Evolutionary conservation across 768 basidiomycete species (phyloP).

Genomic region (Lactarius hatsudake): DNA sequence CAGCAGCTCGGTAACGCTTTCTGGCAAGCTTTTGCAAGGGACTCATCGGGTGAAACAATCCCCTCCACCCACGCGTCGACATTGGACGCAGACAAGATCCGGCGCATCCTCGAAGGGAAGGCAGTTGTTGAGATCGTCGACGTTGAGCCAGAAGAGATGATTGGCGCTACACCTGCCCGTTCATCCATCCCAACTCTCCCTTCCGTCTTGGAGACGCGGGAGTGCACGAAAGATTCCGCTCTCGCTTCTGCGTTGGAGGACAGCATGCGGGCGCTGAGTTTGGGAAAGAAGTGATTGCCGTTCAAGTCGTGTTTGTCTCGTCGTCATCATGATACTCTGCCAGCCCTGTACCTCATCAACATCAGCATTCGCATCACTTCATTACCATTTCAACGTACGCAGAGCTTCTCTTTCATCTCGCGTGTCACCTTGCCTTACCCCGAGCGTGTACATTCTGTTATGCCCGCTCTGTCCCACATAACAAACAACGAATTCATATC

Average conservation of each 20-base stretch:
- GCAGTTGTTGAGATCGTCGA: constrained; percentile 79
- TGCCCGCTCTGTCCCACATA: neutral
- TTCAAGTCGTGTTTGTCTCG: constrained; percentile 1
- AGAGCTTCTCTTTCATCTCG: neutral
- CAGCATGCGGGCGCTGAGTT: constrained; percentile 61
- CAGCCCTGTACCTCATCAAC: constrained; percentile 18
- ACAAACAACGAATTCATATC: constrained; percentile 14
- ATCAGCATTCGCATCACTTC: constrained; percentile 5
- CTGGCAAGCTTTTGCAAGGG: constrained; percentile 87
- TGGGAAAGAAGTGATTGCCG: constrained; percentile 46
- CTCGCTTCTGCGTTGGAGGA: constrained; percentile 48
- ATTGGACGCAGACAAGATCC: constrained; percentile 74
- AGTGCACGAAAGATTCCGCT: constrained; percentile 9
- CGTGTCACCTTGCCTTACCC: constrained; percentile 3
- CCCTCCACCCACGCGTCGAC: constrained; percentile 8
- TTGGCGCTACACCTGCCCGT: neutral
- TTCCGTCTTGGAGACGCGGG: constrained; percentile 2
- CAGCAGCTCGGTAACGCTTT: constrained; percentile 73
- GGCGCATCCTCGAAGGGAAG: constrained; percentile 76
- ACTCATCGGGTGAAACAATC: constrained; percentile 31
- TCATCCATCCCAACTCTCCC: neutral
- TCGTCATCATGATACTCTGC: constrained; percentile 9
- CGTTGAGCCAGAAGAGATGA: constrained; percentile 44
- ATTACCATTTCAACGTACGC: neutral
- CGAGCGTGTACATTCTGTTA: constrained; percentile 3